Evolutionary conservation across 192 early-diverging fungal species (phyloP), one percentile per base, ranked within the genome.

Genomic region (Coemansia erecta): DNA sequence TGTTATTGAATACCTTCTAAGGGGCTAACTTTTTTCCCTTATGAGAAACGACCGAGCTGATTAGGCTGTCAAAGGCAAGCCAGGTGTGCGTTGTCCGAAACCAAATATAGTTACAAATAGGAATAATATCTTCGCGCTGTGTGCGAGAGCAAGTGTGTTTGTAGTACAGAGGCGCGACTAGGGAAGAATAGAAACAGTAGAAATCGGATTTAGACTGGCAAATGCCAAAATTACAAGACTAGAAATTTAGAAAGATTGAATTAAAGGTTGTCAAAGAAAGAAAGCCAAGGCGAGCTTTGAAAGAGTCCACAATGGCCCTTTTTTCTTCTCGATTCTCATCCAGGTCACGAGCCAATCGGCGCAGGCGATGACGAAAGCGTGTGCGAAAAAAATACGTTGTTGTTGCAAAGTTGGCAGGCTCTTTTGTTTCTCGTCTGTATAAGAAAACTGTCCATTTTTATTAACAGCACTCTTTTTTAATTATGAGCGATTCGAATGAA

Each of bases 401-500:
- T 40, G 7, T 40, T 40, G 12, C 39, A 40, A 40, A n/a, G n/a
- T n/a, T n/a, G n/a, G n/a, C n/a, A n/a, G n/a, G 39, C 12, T 40
- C 39, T n/a, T n/a, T n/a, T n/a, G n/a, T n/a, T n/a, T n/a, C n/a
- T n/a, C n/a, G n/a, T n/a, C n/a, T n/a, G n/a, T n/a, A n/a, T n/a
- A n/a, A n/a, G n/a, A n/a, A n/a, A n/a, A n/a, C n/a, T n/a, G n/a
- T n/a, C n/a, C n/a, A n/a, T n/a, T n/a, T n/a, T n/a, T 40, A 40
- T 40, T 40, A 13, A 13, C 39, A 40, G 7, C 39, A 40, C 39
- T 40, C 18, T 42, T 10, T 33, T 18, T 14, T 28, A 24, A 46
- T 18, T 58, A 72, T 79, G 66, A 69, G 64, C 56, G 64, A 60
- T 45, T 7, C 75, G 10, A 37, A 56, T 18, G 50, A 48, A 44